Evolutionary conservation across 768 basidiomycete genomes (phyloP), one percentile per base, ranked within the genome.

Genomic region (Lactarius trivialis): DNA sequence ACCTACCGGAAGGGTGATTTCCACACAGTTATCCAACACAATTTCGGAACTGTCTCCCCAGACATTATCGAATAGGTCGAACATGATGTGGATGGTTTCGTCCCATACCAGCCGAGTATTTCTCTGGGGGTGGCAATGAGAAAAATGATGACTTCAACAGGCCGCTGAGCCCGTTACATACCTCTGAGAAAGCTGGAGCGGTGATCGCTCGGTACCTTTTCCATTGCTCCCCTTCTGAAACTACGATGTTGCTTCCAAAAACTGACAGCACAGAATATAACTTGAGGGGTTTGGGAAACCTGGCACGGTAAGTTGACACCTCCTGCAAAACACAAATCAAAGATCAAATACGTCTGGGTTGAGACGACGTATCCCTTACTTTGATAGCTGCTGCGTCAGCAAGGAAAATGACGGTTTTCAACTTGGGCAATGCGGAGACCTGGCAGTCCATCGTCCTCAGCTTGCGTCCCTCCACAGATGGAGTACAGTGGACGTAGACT

Each of bases 101-200:
- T 76, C 73, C 74, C 74, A 77, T 3, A 77, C 76, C 6, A 77
- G 71, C 48, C 67, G 69, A 61, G 76, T 76, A 62, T 77, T 77
- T 43, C 67, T 65, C 74, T 74, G 48, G 5, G n/a, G 2, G 14
- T 37, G 12, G 33, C 3, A 17, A 55, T 51, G 24, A 54, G 49
- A n/a, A 17, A n/a, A 21, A 34, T 19, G 26, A 12, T 12, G 15
- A 54, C 26, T n/a, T 41, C 28, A 5, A 9, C 15, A 21, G n/a
- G n/a, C n/a, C n/a, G n/a, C n/a, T n/a, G n/a, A n/a, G 14, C 15
- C 7, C 3, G 43, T 4, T 17, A 15, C 72, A 48, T 58, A 84
- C 84, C 70, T 85, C 84, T 4, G 82, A 82, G 70, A 87, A 88
- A 0, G 84, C 80, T n/a, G 85, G 84, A 2, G 82, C 83, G 19